Conservation (phyloP, 2,329 filamentous ascomycete genomes). For the Botryosphaeria dothidea region DNA sequence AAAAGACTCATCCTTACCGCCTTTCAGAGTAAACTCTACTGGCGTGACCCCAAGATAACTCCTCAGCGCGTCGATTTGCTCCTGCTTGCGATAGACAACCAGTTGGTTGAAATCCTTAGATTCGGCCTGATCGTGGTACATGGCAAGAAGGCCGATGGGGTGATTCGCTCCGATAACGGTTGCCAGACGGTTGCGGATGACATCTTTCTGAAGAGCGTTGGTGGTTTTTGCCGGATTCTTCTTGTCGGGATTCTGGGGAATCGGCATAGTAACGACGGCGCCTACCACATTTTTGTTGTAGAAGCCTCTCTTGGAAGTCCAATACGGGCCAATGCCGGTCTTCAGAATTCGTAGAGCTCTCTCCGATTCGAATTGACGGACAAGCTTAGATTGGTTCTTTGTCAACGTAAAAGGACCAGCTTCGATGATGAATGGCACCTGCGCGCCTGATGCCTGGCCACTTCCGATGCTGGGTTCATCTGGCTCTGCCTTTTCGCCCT, state of each 20-base stretch:
- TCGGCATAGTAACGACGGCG: background rate
- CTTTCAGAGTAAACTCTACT: background rate
- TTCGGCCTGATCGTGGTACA: background rate
- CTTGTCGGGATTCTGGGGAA: constrained; percentile 1
- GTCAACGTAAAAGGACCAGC: background rate
- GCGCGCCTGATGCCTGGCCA: background rate
- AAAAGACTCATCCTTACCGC: background rate
- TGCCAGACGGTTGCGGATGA: background rate
- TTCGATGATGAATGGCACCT: background rate
- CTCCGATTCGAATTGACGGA: background rate
- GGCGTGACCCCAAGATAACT: background rate
- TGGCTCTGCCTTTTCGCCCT: background rate
- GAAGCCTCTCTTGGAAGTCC: background rate
- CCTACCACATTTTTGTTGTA: background rate
- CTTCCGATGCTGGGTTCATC: too few relatives aligned
- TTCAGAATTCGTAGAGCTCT: background rate
- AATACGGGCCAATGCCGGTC: background rate
- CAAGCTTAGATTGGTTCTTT: background rate
- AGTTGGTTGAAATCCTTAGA: background rate
- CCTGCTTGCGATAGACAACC: background rate
- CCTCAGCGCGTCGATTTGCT: background rate
- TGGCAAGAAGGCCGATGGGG: background rate
- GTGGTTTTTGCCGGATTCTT: background rate
- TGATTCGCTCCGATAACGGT: background rate
- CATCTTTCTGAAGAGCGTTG: background rate